A percentile compares a stretch with the other conserved stretches of the same genome.
Evolutionary conservation across 2,329 filamentous ascomycete genomes (phyloP).

Genomic region (Colletotrichum spinosum): DNA sequence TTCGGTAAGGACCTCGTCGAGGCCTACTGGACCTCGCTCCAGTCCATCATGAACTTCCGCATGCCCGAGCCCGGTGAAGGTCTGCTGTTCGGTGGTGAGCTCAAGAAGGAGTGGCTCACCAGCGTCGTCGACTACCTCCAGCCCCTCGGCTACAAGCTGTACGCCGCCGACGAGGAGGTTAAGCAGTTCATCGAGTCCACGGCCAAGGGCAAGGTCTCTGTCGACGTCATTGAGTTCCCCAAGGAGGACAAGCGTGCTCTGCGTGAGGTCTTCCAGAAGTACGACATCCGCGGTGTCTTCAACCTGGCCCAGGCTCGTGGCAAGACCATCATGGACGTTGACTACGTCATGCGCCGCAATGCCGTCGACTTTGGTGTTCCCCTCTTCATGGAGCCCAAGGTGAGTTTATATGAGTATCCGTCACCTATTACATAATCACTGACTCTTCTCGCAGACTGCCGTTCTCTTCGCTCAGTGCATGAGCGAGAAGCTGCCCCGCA

Average conservation of each 20-base stretch:
- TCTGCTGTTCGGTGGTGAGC: conserved; percentile 91
- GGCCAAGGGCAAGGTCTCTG: conserved; percentile 73
- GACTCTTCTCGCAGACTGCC: conserved; percentile 75
- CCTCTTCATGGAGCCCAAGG: conserved; percentile 98
- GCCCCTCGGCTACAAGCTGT: conserved; percentile 95
- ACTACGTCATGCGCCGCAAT: conserved; percentile 98
- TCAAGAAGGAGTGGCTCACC: conserved; percentile 76
- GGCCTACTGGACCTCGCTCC: conserved; percentile 96
- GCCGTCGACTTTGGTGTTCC: conserved; percentile 98
- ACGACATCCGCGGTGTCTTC: conserved; percentile 95
- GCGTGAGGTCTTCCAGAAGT: conserved; percentile 95
- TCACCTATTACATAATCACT: conserved; percentile 40
- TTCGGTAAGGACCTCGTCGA: conserved; percentile 97
- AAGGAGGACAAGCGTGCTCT: conserved; percentile 95
- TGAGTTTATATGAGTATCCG: conserved; percentile 51
- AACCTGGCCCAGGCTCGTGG: conserved; percentile 89
- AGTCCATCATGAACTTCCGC: conserved; percentile 99
- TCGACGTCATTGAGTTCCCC: conserved; percentile 97
- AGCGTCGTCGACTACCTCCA: conserved; percentile 87
- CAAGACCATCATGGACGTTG: conserved; percentile 87
- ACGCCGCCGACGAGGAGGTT: conserved; percentile 82
- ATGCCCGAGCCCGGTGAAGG: conserved; percentile 94
- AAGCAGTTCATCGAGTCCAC: conserved; percentile 84
- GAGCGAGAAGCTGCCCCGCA: conserved; percentile 92
- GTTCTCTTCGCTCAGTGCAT: conserved; percentile 97